Conservation (phyloP, 345 rosid species). For the Lumnitzera littorea region DNA sequence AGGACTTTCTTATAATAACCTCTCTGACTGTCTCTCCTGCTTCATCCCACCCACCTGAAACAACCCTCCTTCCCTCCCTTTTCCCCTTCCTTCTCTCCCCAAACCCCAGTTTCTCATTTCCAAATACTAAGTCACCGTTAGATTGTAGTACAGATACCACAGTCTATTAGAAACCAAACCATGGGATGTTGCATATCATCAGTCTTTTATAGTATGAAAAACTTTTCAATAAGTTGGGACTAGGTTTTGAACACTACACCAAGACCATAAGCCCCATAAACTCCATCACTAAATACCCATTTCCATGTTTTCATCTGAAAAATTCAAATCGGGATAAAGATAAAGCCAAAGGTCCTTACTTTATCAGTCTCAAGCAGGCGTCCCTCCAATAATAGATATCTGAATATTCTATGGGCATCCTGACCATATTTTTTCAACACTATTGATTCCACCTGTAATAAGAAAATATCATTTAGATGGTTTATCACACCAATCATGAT, state of each 20-base stretch:
- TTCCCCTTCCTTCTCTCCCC: neutral
- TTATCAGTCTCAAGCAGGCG: conserved; percentile 68
- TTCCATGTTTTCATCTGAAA: neutral
- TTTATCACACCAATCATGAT: neutral
- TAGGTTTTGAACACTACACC: neutral
- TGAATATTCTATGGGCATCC: conserved; percentile 71
- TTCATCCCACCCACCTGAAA: conserved; percentile 24
- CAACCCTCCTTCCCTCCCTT: conserved; percentile 15
- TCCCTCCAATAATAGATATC: conserved; percentile 43
- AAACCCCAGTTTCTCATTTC: too few relatives aligned
- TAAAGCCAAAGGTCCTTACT: conserved; percentile 27
- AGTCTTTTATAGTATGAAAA: neutral
- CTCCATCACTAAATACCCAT: neutral
- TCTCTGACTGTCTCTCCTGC: conserved; percentile 43
- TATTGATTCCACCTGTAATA: conserved; percentile 21
- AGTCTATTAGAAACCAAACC: too few relatives aligned
- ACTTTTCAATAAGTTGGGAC: too few relatives aligned
- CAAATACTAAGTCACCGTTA: too few relatives aligned
- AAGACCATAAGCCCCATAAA: too few relatives aligned
- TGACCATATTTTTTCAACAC: conserved; percentile 63
- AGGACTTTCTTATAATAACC: conserved; percentile 4
- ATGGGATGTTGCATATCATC: too few relatives aligned
- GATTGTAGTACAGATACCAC: too few relatives aligned
- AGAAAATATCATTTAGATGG: conserved; percentile 7
- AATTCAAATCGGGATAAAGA: conserved; percentile 2